These are phyloP conservation scores for Stentor coeruleus DNA, from an alignment of 73 alveolate genomes.

Conservation along the genomic window DNA sequence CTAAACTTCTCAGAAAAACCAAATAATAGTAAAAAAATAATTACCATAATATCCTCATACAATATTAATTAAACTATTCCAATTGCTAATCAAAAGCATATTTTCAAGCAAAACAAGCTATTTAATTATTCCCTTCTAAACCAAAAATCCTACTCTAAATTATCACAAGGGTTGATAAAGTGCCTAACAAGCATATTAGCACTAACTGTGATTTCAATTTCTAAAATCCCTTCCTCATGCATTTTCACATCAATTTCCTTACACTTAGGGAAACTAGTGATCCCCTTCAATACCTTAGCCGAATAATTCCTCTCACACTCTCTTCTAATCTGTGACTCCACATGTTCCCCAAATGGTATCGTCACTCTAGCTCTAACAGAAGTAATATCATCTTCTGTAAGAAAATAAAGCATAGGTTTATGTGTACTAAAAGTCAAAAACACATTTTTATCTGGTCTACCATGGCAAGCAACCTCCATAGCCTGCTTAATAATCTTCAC, in stretches of 20 bases:
- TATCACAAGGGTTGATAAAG: conserved; percentile 6
- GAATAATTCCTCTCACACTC: background rate
- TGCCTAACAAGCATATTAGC: background rate
- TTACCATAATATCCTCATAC: no score
- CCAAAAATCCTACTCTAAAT: no score
- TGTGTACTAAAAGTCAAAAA: background rate
- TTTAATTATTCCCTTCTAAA: no score
- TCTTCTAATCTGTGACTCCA: background rate
- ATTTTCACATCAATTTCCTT: background rate
- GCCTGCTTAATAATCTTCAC: background rate
- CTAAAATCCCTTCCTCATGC: background rate
- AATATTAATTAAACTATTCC: no score
- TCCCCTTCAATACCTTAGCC: background rate
- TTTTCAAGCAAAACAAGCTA: no score
- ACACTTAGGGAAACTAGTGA: background rate
- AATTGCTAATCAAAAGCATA: no score
- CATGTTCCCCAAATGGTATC: background rate
- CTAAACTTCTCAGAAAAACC: no score
- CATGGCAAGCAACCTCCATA: conserved; percentile 2
- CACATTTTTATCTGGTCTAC: background rate
- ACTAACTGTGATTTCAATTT: background rate
- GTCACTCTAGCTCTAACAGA: background rate
- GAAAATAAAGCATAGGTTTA: background rate
- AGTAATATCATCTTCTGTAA: background rate
- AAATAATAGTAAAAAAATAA: no score